Conservation (phyloP, 305 asterid genomes). For the Fraxinus dipetala region DNA sequence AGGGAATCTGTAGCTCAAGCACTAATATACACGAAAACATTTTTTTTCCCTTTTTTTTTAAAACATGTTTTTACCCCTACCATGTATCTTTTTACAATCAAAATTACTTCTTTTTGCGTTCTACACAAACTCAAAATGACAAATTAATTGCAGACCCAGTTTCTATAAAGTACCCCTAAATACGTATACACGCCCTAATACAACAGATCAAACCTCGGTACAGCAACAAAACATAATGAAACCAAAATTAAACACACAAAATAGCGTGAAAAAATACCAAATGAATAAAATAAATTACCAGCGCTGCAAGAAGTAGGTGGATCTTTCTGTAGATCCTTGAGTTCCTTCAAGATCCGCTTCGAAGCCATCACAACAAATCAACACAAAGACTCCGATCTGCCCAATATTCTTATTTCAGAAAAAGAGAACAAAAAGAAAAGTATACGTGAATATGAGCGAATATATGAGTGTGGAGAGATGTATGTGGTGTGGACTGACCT, state of each 20-base stretch:
- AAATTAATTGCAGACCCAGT: background rate
- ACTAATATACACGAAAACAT: background rate
- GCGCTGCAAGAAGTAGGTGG: slow-evolving; percentile 96
- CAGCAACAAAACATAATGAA: background rate
- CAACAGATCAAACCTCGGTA: background rate
- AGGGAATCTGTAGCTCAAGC: background rate
- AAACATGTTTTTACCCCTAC: background rate
- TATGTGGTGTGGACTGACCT: background rate
- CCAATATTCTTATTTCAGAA: background rate
- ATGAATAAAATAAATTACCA: slow-evolving; percentile 34
- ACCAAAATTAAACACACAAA: background rate
- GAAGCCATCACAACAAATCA: slow-evolving; percentile 57
- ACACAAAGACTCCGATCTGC: background rate
- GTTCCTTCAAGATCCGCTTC: slow-evolving; percentile 92
- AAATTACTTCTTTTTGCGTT: background rate
- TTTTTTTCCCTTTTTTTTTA: background rate
- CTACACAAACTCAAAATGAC: background rate
- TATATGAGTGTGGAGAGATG: background rate
- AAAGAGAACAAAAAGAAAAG: background rate
- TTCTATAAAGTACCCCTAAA: background rate
- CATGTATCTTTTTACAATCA: background rate
- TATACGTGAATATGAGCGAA: background rate
- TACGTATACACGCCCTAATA: background rate
- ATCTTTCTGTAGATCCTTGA: slow-evolving; percentile 89
- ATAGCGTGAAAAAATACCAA: background rate